phyloP scores from a whole-genome alignment of 805 yeast genomes.

The Ogataea henricii region DNA sequence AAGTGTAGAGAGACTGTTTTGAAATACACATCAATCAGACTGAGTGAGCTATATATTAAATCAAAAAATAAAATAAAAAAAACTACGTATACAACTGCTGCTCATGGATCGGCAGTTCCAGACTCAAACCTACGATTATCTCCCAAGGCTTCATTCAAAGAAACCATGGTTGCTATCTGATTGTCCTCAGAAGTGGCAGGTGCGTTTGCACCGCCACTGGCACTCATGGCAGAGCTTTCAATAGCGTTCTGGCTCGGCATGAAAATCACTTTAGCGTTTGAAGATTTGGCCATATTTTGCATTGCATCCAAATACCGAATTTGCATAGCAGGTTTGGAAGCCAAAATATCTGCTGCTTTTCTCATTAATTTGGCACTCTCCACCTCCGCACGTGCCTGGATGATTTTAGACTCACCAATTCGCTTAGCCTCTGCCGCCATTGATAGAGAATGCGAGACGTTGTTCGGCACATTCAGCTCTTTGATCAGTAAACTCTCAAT shows the following conservation, averaged over 20 bases:
- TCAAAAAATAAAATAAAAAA: background rate
- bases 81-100: background rate
- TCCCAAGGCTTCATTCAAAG: conserved; percentile 15
- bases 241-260: conserved; percentile 58
- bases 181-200: conserved; percentile 10
- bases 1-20: too few relatives aligned
- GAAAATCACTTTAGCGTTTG: conserved; percentile 69
- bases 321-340: conserved; percentile 77
- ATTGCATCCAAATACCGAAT: conserved; percentile 78
- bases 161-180: conserved; percentile 10
- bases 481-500: conserved; percentile 69
- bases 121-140: background rate
- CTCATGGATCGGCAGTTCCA: background rate
- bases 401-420: conserved; percentile 75
- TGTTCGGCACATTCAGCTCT: conserved; percentile 57
- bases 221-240: conserved; percentile 29
- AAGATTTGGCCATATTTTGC: conserved; percentile 65
- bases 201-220: conserved; percentile 15
- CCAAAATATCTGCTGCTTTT: conserved; percentile 74
- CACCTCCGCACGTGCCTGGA: conserved; percentile 74
- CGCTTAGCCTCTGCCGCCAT: conserved; percentile 77
- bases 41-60: too few relatives aligned
- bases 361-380: conserved; percentile 76
- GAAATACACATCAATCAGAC: too few relatives aligned
- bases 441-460: conserved; percentile 61